Base-by-base conservation (phyloP, 75 land plant species). In the Cryptomeria japonica region DNA sequence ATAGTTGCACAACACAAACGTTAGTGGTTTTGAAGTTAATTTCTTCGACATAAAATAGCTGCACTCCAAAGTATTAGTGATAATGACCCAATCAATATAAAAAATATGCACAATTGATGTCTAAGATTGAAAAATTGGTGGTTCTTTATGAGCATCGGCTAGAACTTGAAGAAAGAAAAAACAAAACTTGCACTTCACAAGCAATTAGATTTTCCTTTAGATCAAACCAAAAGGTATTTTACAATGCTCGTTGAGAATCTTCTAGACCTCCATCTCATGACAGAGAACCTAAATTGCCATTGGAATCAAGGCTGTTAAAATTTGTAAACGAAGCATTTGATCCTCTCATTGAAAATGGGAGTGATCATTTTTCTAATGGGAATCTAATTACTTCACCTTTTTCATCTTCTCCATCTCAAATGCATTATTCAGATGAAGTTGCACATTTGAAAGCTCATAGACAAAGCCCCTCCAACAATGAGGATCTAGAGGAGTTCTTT, bases 151-250 rank as follows among this genome's bases (percentile, higher is more conserved):
- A 98, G 88, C 97, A 97, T 88, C 99, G 95, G 75, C 82, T 94
- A 86, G 95, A 95, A 91, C 87, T 95, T 79, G 99, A 98, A 85
- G 97, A 94, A 56, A 96, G 89, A 86, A 96, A 95, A 91, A 98
- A 98, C 1, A 41, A 41, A 41, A 88, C 97, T 94, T 85, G 96
- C 96, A 64, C 95, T 96, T 79, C 99, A 98, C 91, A 98, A 97
- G 87, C 99, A 98, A 84, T 94, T 98, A 83, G 96, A 98, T 92
- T 97, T 94, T 89, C 95, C 97, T 91, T 87, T 98, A 46, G 99
- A 99, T 8, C 99, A 98, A 87, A 98, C 99, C 34, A 97, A 98
- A 90, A 95, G 99, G 99, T 98, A 86, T 88, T 98, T 99, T 61
- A 94, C 96, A 49, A 98, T 97, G 99, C 91, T 97, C 44, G 99